Base-by-base conservation (phyloP, 345 rosid species). In the Mallotus nudiflorus region DNA sequence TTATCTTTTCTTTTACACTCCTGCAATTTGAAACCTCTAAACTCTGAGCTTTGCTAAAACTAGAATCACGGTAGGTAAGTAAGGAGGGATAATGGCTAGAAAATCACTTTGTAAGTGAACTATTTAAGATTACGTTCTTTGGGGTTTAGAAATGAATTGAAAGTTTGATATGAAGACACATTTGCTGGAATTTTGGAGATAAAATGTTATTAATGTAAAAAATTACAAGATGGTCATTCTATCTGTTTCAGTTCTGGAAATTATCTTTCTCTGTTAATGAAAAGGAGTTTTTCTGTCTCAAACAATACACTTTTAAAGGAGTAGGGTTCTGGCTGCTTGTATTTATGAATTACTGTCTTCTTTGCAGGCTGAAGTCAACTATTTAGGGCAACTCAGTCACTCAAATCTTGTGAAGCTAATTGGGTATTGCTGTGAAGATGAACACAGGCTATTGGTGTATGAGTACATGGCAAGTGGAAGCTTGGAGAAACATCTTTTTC, bases 351-450 rank as follows among this genome's bases (percentile, higher is more conserved):
- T 28, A 46, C 52, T 66, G 28, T 73, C 70, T 78, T 46, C 70
- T 67, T 79, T 83, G 76, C 82, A 94, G 98, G 88, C 99, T 50
- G 99, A 95, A 83, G 94, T 95, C 44, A 90, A 90, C 74, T 92
- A 92, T 83, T 78, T 95, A 75, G 99, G 98, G 68, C 96, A 89
- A 75, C 88, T 95, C 19, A 87, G 94, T 78, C 97, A 95, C 77
- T 78, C 88, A 18, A 92, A 92, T 83, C 91, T 95, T 82, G 99
- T 92, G 62, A 95, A 89, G 83, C 99, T 95, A 59, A 91, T 92
- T 84, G 99, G 99, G 12, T 91, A 90, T 71, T 95, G 99, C 78
- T 95, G 99, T 69, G 99, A 95, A 82, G 98, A 88, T 80, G 97
- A 89, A 56, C 98, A 92, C 66, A 87, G 98, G 66, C 73, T 92